Conservation (phyloP, 176 grass and related monocot genomes). For the Phragmites australis region DNA sequence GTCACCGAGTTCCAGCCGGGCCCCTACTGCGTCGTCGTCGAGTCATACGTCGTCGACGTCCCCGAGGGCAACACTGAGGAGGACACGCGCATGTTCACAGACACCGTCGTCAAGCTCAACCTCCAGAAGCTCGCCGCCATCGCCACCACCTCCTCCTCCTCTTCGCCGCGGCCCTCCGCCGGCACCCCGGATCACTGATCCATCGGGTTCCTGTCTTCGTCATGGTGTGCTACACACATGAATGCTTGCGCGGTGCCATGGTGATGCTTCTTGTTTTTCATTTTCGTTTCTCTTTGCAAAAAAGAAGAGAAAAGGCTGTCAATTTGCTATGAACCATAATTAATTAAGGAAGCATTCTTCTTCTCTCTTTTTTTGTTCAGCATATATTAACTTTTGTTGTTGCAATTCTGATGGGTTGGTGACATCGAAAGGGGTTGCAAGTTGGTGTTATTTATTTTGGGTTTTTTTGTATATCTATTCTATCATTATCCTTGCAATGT, state of each 20-base stretch:
- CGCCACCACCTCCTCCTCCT: constrained; percentile 34
- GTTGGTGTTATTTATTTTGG: constrained; percentile 25
- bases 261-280: neutral
- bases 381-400: neutral
- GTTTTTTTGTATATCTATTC: constrained; percentile 25
- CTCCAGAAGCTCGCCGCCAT: constrained; percentile 83
- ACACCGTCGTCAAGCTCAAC: constrained; percentile 91
- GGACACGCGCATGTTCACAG: constrained; percentile 94
- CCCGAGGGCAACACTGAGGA: constrained; percentile 85
- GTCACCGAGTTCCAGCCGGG: constrained; percentile 67
- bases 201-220: neutral
- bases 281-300: neutral
- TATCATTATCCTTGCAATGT: constrained; percentile 52
- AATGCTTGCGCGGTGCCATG: constrained; percentile 10
- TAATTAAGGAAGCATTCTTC: neutral
- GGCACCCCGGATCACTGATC: neutral
- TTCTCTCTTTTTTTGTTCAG: neutral
- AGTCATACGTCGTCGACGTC: constrained; percentile 93
- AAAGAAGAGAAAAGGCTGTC: constrained; percentile 15
- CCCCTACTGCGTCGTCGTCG: constrained; percentile 73
- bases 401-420: constrained; percentile 42
- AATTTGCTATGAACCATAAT: neutral
- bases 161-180: neutral
- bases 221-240: neutral
- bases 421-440: constrained; percentile 42